phyloP scores from a whole-genome alignment of 2,329 filamentous ascomycete genomes.

The Colletotrichum tropicale region DNA sequence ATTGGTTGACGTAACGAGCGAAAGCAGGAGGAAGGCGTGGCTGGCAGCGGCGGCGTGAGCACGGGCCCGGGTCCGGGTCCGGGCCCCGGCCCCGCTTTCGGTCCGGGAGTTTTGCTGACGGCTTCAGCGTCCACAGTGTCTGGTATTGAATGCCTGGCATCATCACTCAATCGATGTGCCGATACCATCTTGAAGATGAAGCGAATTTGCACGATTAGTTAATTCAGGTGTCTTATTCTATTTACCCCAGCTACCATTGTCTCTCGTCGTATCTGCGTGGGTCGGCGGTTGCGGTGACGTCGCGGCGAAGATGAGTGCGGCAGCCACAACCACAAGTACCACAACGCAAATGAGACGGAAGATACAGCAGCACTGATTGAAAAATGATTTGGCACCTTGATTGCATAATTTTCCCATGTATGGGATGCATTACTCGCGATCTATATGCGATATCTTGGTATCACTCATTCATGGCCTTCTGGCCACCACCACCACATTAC shows the following conservation, averaged over 20 bases:
- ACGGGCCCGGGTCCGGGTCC: no score
- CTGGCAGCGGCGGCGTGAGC: no score
- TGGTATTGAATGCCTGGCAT: not conserved
- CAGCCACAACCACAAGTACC: not conserved
- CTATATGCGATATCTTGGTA: not conserved
- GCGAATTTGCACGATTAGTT: no score
- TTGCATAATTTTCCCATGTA: rapidly evolving
- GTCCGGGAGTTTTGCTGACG: no score
- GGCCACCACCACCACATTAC: not conserved
- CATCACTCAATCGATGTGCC: no score
- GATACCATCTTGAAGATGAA: rapidly evolving
- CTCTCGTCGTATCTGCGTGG: rapidly evolving
- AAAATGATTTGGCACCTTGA: rapidly evolving
- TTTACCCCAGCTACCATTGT: no score
- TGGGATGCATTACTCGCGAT: not conserved
- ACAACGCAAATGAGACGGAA: not conserved
- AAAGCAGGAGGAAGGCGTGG: no score
- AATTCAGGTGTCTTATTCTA: no score
- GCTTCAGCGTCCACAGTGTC: no score
- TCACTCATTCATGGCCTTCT: not conserved
- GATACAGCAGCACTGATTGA: rapidly evolving
- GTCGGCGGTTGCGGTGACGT: rapidly evolving
- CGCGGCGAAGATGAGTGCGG: not conserved
- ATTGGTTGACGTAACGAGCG: no score
- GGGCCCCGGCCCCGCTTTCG: no score